Percentiles rank a stretch among this genome's conserved stretches.
Evolutionary conservation across 1,284 basidiomycete species (phyloP).

Genomic region (Heterobasidion irregulare): DNA sequence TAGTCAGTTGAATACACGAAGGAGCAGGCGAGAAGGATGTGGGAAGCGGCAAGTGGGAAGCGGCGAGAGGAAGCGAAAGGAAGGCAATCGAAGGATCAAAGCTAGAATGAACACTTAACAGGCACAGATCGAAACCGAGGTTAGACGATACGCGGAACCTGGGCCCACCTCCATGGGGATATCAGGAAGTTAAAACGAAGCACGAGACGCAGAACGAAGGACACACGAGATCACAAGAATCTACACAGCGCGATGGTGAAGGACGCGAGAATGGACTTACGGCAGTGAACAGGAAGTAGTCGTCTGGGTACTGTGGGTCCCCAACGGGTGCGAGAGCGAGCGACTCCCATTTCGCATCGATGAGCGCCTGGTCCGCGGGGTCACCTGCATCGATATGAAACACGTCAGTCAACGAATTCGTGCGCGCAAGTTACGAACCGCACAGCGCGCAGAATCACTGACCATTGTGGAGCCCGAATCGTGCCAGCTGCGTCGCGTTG

Average conservation of each 20-base stretch:
- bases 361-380: conserved; percentile 42
- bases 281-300: conserved; percentile 60
- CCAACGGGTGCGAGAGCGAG: conserved; percentile 49
- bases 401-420: not conserved
- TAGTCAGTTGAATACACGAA: not conserved
- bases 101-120: no score
- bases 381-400: conserved; percentile 13
- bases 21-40: not conserved
- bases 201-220: not conserved
- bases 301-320: conserved; percentile 43
- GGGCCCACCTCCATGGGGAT: no score
- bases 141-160: no score
- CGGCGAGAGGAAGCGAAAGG: not conserved
- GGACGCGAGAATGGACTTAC: conserved; percentile 22
- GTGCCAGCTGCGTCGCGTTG: conserved; percentile 39
- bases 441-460: conserved; percentile 5
- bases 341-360: conserved; percentile 65
- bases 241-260: not conserved
- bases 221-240: not conserved
- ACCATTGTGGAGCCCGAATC: conserved; percentile 58
- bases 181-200: no score
- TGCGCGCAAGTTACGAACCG: no score
- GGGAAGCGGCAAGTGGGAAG: not conserved
- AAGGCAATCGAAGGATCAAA: not conserved
- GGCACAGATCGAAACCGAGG: no score